A percentile compares a stretch with the other conserved stretches of the same genome.
phyloP scores from a whole-genome alignment of 371 early-diverging fungal species.

The Mortierella sp. region DNA sequence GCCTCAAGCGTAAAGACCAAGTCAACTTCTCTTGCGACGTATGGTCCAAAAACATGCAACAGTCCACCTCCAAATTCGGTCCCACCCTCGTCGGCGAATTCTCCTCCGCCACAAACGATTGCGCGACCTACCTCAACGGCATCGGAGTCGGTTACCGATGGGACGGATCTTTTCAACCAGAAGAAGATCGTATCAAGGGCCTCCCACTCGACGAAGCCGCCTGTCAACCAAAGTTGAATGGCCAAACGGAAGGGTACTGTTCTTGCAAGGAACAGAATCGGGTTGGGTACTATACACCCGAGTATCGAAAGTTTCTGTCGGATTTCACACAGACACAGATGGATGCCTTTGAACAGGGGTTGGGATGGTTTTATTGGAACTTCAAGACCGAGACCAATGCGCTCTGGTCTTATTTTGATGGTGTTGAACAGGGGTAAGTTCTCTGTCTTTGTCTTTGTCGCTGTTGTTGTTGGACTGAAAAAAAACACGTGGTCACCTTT shows the following conservation, averaged over 20 bases:
- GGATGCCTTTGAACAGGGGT: constrained; percentile 66
- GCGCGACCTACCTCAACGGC: constrained; percentile 82
- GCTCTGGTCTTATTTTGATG: constrained; percentile 80
- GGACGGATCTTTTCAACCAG: constrained; percentile 68
- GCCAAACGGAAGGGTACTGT: constrained; percentile 48
- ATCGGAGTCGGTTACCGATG: constrained; percentile 75
- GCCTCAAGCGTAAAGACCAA: constrained; percentile 60
- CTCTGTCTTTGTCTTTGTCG: neutral
- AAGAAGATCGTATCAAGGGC: constrained; percentile 24
- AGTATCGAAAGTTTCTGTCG: constrained; percentile 57
- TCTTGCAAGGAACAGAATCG: constrained; percentile 66
- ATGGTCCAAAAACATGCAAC: constrained; percentile 57
- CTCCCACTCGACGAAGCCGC: constrained; percentile 50
- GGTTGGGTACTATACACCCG: constrained; percentile 47
- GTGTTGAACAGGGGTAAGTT: constrained; percentile 54
- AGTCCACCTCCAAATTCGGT: constrained; percentile 53
- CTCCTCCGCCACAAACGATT: constrained; percentile 82
- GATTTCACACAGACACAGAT: constrained; percentile 67
- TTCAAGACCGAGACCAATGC: constrained; percentile 83
- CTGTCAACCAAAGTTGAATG: constrained; percentile 27
- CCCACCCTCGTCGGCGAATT: constrained; percentile 82
- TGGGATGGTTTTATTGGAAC: constrained; percentile 89
- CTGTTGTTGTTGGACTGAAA: neutral
- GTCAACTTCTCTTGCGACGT: constrained; percentile 63
- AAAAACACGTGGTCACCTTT: neutral